phyloP scores from a whole-genome alignment of 371 early-diverging fungal genomes.

The Haplosporangium sp. region DNA sequence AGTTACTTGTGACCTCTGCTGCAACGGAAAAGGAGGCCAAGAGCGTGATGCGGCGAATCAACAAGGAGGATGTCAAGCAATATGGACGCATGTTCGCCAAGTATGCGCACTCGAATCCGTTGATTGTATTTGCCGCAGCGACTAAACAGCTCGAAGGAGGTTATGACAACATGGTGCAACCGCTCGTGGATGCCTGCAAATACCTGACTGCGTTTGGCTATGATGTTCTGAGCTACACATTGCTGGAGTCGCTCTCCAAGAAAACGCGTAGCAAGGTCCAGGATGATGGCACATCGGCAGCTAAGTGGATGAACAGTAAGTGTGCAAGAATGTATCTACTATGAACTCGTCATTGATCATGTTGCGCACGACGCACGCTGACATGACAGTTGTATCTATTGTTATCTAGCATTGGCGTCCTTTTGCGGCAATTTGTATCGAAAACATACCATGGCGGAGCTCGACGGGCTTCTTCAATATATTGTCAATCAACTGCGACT shows the following conservation, averaged over 20 bases:
- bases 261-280: constrained; percentile 70
- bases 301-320: constrained; percentile 65
- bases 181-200: constrained; percentile 88
- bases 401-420: constrained; percentile 64
- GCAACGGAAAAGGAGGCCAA: constrained; percentile 70
- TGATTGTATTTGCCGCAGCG: constrained; percentile 79
- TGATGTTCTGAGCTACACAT: constrained; percentile 81
- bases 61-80: constrained; percentile 83
- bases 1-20: constrained; percentile 61
- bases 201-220: constrained; percentile 87
- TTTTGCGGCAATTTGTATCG: constrained; percentile 81
- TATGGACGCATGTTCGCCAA: constrained; percentile 88
- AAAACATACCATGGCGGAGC: constrained; percentile 74
- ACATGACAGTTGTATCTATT: background rate
- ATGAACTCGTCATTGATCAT: constrained; percentile 2
- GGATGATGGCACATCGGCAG: constrained; percentile 66
- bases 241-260: constrained; percentile 69
- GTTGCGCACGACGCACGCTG: background rate
- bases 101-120: constrained; percentile 85
- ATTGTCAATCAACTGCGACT: constrained; percentile 73
- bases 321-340: background rate
- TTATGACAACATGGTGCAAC: constrained; percentile 87
- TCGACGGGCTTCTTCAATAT: constrained; percentile 73
- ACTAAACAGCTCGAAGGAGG: constrained; percentile 80
- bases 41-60: constrained; percentile 78